Base-by-base conservation (phyloP, 768 basidiomycete genomes). In the Hebeloma cylindrosporum region DNA sequence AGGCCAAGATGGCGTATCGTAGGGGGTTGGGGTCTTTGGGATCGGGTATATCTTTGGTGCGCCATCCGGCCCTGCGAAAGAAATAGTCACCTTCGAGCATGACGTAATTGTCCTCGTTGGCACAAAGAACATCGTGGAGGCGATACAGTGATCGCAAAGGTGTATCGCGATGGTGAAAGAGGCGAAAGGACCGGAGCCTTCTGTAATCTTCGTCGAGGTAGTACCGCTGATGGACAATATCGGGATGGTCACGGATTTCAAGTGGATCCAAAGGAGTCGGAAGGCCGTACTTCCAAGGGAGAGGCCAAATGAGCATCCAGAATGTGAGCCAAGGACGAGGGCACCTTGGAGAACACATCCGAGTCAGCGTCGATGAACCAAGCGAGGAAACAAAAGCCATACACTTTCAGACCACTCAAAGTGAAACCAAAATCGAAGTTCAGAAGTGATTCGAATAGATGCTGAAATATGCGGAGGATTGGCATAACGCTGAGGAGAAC, bases 1-100 rank as follows among this genome's bases (percentile, higher is more conserved):
- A 43, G 5, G 48, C 52, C 2, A 49, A 40, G 17, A 46, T 29
- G 2, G 51, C 43, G 6, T 45, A 45, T 5, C 51, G 43, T 13
- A 37, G 4, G 1, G 43, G 43, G 22, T 53, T 37, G 6, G 43
- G 33, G 34, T 53, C 47, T 34, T 46, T 32, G 7, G 47, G 51
- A 18, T 53, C 43, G 10, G 44, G 47, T 13, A 53, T 53, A 22
- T 53, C 51, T 25, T 40, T 34, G 4, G 49, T 28, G 9, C 23
- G 20, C 51, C 51, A 53, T 1, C n/a, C 16, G 6, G 51, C 14
- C 4, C n/a, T 8, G n/a, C 43, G 39, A 14, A 48, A 53, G 30
- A 39, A 37, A 22, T 49, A 53, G 26, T 49, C 28, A 3, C 40
- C 37, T 42, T 53, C 47, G n/a, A 45, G 28, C 47, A 48, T 42